Conservation (phyloP, 2,329 filamentous ascomycete genomes). For the Lecanoromycetidae sp. region DNA sequence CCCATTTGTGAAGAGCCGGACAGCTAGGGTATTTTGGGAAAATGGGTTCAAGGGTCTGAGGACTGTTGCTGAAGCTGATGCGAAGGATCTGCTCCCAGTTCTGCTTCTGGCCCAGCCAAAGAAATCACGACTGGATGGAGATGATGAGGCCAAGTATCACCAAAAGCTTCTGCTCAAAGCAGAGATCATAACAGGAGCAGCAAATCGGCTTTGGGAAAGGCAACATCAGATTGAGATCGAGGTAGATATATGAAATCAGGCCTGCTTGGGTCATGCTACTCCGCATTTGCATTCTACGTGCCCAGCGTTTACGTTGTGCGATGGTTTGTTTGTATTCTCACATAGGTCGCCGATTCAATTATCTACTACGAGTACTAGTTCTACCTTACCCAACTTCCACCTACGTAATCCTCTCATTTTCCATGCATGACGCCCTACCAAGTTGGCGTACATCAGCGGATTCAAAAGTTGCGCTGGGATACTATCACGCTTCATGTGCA, state of each 20-base stretch:
- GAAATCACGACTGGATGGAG: conserved; percentile 39
- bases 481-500: too few relatives aligned
- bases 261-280: too few relatives aligned
- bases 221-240: conserved; percentile 17
- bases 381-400: too few relatives aligned
- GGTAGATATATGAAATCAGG: conserved; percentile 7
- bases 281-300: too few relatives aligned
- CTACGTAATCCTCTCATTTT: too few relatives aligned
- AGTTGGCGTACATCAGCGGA: too few relatives aligned
- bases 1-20: conserved; percentile 64
- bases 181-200: conserved; percentile 54
- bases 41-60: conserved; percentile 60
- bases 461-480: too few relatives aligned
- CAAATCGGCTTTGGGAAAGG: conserved; percentile 52
- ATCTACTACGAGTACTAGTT: too few relatives aligned
- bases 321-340: too few relatives aligned
- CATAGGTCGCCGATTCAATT: too few relatives aligned
- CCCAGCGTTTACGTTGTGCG: too few relatives aligned
- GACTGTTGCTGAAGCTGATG: conserved; percentile 55
- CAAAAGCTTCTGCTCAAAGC: conserved; percentile 56
- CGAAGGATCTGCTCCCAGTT: conserved; percentile 56
- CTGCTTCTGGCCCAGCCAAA: conserved; percentile 61
- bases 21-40: conserved; percentile 62
- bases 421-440: too few relatives aligned
- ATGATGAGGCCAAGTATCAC: conserved; percentile 48